phyloP scores from a whole-genome alignment of 1,284 basidiomycete genomes.

The Sporisorium sorghi region DNA sequence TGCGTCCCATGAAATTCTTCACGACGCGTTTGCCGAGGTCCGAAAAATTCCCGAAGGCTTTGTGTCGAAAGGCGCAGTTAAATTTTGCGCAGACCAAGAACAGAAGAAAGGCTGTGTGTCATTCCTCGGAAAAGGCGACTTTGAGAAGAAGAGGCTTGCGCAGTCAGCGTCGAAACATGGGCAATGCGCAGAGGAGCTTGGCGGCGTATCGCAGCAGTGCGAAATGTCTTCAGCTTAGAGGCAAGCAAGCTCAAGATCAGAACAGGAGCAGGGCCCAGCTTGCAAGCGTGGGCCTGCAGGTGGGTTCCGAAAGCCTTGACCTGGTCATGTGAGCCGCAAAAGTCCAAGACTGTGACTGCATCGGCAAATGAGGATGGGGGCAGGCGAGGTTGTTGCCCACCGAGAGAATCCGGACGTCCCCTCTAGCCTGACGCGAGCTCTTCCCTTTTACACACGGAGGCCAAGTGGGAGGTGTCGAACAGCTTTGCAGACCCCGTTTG shows the following conservation, averaged over 20 bases:
- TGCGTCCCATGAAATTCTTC: conserved; percentile 6
- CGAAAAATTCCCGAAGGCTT: conserved; percentile 12
- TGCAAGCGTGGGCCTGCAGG: neutral
- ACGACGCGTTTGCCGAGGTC: neutral
- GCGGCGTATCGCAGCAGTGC: neutral
- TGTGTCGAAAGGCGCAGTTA: no score
- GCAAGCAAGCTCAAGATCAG: neutral
- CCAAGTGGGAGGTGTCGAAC: neutral
- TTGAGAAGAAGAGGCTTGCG: neutral
- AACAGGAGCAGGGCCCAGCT: neutral
- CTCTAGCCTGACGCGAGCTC: conserved; percentile 1
- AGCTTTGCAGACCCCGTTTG: no score
- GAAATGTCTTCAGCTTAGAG: neutral
- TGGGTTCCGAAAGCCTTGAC: conserved; percentile 1
- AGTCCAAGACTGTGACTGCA: no score
- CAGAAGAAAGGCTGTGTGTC: neutral
- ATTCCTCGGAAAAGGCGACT: neutral
- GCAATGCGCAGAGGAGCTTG: neutral
- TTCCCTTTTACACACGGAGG: neutral
- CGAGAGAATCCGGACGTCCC: no score
- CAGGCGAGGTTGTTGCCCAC: no score
- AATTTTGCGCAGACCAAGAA: neutral
- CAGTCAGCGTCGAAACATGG: neutral
- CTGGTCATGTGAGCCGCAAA: conserved; percentile 1
- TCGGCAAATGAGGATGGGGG: no score